Percentiles rank a stretch among this genome's conserved stretches.
Evolutionary conservation across 2,329 filamentous ascomycete genomes (phyloP).

Genomic region (Talaromyces sp.): DNA sequence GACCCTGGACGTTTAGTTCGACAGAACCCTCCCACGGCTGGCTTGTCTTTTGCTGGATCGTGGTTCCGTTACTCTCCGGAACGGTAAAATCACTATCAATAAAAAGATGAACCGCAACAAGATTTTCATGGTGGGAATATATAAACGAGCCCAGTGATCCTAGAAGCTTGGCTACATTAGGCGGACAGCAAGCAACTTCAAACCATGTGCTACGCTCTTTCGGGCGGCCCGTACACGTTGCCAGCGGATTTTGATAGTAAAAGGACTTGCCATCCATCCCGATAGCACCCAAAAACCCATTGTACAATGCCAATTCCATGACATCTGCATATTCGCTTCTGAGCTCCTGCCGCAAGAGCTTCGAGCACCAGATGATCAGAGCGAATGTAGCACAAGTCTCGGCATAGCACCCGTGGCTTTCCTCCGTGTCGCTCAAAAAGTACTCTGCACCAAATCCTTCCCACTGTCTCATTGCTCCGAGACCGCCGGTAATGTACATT

Average conservation of each 20-base stretch:
- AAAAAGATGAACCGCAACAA: conserved; percentile 41
- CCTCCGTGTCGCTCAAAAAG: conserved; percentile 55
- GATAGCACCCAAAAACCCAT: conserved; percentile 56
- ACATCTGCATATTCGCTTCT: conserved; percentile 53
- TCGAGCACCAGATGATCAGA: conserved; percentile 11
- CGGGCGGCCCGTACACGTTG: conserved; percentile 48
- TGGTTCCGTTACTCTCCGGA: conserved; percentile 27
- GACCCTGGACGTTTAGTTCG: conserved; percentile 39
- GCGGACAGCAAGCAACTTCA: conserved; percentile 57
- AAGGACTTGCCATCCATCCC: conserved; percentile 53
- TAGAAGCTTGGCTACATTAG: conserved; percentile 54
- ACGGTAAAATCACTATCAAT: conserved; percentile 28
- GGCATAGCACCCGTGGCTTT: conserved; percentile 59
- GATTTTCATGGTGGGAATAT: conserved; percentile 20
- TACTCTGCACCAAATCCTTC: conserved; percentile 59
- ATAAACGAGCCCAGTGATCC: conserved; percentile 56
- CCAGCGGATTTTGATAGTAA: conserved; percentile 60
- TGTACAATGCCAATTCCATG: conserved; percentile 60
- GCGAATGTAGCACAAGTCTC: conserved; percentile 54
- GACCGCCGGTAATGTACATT: conserved; percentile 60
- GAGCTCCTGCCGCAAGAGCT: conserved; percentile 27
- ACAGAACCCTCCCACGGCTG: conserved; percentile 57
- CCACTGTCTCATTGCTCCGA: conserved; percentile 56
- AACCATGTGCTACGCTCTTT: conserved; percentile 56
- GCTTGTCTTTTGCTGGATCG: conserved; percentile 48